Evolutionary conservation across 2,329 filamentous ascomycete genomes (phyloP).

Genomic region (Periconia macrospinosa): DNA sequence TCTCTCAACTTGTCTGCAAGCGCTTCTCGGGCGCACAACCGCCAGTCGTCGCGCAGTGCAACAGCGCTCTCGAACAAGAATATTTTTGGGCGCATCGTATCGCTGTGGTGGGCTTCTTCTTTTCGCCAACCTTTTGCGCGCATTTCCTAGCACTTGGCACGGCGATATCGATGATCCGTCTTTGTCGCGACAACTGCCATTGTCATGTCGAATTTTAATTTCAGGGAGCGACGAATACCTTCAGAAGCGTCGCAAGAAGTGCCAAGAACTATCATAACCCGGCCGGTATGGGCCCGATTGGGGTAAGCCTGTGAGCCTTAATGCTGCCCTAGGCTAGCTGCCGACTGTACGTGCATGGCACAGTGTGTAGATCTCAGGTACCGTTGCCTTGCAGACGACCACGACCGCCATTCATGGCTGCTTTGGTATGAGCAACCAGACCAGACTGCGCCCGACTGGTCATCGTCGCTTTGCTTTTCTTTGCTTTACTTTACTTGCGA

Average conservation of each 20-base stretch:
- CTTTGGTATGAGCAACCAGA: neutral
- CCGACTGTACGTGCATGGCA: neutral
- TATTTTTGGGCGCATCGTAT: slow-evolving; percentile 13
- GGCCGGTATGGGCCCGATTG: slow-evolving; percentile 4
- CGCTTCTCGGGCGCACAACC: slow-evolving; percentile 28
- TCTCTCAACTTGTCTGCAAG: slow-evolving; percentile 22
- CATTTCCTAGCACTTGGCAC: neutral
- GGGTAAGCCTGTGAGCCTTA: slow-evolving; percentile 12
- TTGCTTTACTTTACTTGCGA: slow-evolving; percentile 1
- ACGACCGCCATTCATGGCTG: neutral
- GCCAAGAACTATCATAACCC: slow-evolving; percentile 1
- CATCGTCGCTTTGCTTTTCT: neutral
- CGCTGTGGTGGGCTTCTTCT: slow-evolving; percentile 8
- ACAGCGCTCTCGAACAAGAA: slow-evolving; percentile 18
- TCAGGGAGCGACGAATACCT: neutral
- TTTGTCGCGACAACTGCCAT: slow-evolving; percentile 18
- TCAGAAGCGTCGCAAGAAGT: slow-evolving; percentile 11
- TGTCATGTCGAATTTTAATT: neutral
- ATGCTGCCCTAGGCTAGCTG: neutral
- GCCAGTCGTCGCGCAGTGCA: slow-evolving; percentile 37
- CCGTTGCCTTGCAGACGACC: neutral
- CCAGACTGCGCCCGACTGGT: neutral
- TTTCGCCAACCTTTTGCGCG: slow-evolving; percentile 4
- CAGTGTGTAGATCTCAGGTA: neutral
- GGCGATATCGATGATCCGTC: neutral